Base-by-base conservation (phyloP, 805 yeast genomes). In the Candida chilensis region DNA sequence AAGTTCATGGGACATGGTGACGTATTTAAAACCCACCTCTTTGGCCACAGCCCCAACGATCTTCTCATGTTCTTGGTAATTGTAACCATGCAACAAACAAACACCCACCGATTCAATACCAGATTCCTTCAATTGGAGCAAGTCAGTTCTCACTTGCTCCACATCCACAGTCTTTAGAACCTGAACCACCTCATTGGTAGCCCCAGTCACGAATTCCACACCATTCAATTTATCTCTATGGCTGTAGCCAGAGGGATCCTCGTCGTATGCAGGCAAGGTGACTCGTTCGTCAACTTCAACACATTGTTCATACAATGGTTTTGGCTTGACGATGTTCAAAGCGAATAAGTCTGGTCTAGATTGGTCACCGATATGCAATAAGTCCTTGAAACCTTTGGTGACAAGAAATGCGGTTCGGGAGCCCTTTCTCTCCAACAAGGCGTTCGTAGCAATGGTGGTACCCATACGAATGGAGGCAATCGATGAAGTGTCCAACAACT, bases 31-130 rank as follows among this genome's bases (percentile, higher is more conserved):
- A 1, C 94, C 94, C 11, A 82, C 46, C 33, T 69, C 63, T 16
- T 53, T 34, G 0, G 95, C 94, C 22, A 79, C 57, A 17, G 35
- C 34, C 12, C 43, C 49, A 5, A 40, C 39, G 13, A 24, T 17
- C 24, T 32, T 36, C 50, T 85, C 95, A 45, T 84, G 94, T 7
- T 64, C 65, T 3, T 82, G 82, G 48, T 47, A 84, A 5, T 84
- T 78, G 48, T 78, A 85, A 1, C 87, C 71, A 45, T 84, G 94
- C 40, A 80, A 46, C 16, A 84, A 57, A 13, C 85, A 77, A 15
- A 84, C 70, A 6, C 87, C 94, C 27, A 84, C 48, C 1, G 90
- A 79, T 31, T 69, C 58, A 24, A 81, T 66, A 1, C 92, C 94
- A 0, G 65, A 44, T 4, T 59, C 64, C 45, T 67, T 71, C 16